Base-by-base conservation (phyloP, 352 stramenopile genomes). In the Phytophthora pini region DNA sequence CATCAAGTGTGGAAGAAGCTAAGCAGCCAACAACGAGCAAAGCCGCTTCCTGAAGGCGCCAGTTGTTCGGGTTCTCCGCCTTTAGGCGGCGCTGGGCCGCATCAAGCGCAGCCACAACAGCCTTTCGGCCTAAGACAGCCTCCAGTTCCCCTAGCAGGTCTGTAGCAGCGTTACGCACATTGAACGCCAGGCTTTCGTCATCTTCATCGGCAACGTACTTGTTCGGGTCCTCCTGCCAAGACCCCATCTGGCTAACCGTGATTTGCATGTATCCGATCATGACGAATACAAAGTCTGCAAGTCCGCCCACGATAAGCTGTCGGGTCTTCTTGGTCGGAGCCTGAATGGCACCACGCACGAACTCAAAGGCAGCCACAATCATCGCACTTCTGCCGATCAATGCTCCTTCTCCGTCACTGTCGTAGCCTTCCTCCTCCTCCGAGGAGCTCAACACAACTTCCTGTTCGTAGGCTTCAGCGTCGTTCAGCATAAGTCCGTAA, bases 191-290 rank as follows among this genome's bases (percentile, higher is more conserved):
- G 34, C 83, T 92, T 52, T 93, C 83, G 61, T 95, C 87, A 56
- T 95, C 87, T 70, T 95, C 87, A 46, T 95, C 87, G 0, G 84
- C 84, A 13, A 95, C 78, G 63, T 93, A 95, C 66, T 92, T 87
- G 70, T 95, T 93, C 31, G 87, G 82, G 48, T 93, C 82, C 12
- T 93, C 87, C 31, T 84, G 65, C 87, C 87, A 95, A 39, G 75
- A 79, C 55, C 88, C 74, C 70, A 88, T 82, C 59, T 95, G 87
- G 50, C 79, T 80, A 47, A 72, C 61, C 1, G 84, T 92, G 56
- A 95, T 95, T 48, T 93, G 84, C 83, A 93, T 92, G 74, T 93
- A 95, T 40, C 74, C 80, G 57, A 95, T 83, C 80, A 93, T 89
- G 39, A 89, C 75, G 48, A 80, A 89, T 4, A 93, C 80, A 67